Base-by-base conservation (phyloP, 495 filamentous ascomycete species). In the Viridothelium virens region DNA sequence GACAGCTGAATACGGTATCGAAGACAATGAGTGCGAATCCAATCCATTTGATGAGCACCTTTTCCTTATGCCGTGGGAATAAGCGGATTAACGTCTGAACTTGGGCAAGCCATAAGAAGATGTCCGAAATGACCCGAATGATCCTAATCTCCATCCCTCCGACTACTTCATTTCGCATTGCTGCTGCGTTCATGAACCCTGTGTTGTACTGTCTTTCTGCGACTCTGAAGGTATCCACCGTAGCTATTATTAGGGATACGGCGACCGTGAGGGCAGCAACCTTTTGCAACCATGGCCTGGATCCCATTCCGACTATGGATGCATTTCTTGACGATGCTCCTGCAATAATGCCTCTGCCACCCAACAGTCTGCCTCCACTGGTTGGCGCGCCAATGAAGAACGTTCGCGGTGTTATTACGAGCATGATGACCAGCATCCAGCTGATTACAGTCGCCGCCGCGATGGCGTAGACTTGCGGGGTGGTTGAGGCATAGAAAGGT, bases 41-140 rank as follows among this genome's bases (percentile, higher is more conserved):
- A 9, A 91, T 89, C 94, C 94, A 98, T 78, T 97, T 97, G 78
- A 98, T 98, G 72, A 97, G 89, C 31, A 97, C 85, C 77, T 97
- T 97, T 75, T 98, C 94, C 68, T 95, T 91, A 71, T 97, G 92
- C 36, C 94, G 89, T 18, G 95, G 95, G 72, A 98, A 98, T 0
- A 98, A 79, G 61, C 94, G 86, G 72, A 98, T 96, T 61, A 98
- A 79, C 0, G 94, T 98, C 75, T 98, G 94, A 0, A 95, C 92
- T 77, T 98, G 94, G 1, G 94, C 94, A 64, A 97, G 85, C 94
- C 94, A 98, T 11, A 98, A 83, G 71, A 96, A 97, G 0, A 92
- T 90, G 74, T 95, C 91, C 2, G 91, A 96, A 62, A 98, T 89
- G 66, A 97, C 85, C 67, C 91, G 87, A 62, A 95, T 91, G 65